Evolutionary conservation across 2,329 filamentous ascomycete species (phyloP), one percentile per base, ranked within the genome.

Genomic region (Trichophyton equinum): DNA sequence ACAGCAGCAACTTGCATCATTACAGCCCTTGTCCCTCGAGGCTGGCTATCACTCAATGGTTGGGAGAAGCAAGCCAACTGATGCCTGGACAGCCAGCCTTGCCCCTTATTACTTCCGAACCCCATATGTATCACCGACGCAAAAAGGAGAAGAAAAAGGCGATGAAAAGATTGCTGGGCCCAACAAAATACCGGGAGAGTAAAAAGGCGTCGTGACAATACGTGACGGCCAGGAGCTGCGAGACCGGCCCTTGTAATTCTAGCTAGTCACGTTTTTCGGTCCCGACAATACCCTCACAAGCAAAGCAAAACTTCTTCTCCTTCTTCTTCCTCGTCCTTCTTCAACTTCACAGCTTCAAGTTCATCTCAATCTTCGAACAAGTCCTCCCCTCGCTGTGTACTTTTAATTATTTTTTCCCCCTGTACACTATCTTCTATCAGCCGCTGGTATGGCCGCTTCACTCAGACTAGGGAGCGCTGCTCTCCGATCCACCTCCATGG

Each of bases 401-500:
- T 25, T 58, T 42, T 63, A 59, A 62, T 61, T n/a, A 6, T 8
- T 44, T 61, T n/a, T 7, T 7, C 20, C 40, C 40, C 58, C 58
- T 42, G 63, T 60, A 44, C 60, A 61, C 62, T 61, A 60, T 60
- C 61, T 61, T 49, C 59, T 62, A 71, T 55, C 36, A 57, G 25
- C 51, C 59, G 44, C 22, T 27, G 57, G 42, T 27, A 96, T 96
- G 89, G 87, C 90, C 75, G 85, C 89, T 73, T 83, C 89, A 74
- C 79, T 94, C 75, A 87, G 89, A 81, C 77, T 95, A 73, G 85
- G 87, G 79, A 85, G 87, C 73, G 83, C 88, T 76, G 85, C 89
- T 77, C 82, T 97, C 74, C 87, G 91, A 79, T 83, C 89, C 72
- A 85, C 57, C 27, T 78, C 89, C 72, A 79, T 82, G 73, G 78